These are phyloP conservation scores for Chaetoscypha palmicola DNA, from an alignment of 2,329 filamentous ascomycete genomes.

Conservation along the genomic window DNA sequence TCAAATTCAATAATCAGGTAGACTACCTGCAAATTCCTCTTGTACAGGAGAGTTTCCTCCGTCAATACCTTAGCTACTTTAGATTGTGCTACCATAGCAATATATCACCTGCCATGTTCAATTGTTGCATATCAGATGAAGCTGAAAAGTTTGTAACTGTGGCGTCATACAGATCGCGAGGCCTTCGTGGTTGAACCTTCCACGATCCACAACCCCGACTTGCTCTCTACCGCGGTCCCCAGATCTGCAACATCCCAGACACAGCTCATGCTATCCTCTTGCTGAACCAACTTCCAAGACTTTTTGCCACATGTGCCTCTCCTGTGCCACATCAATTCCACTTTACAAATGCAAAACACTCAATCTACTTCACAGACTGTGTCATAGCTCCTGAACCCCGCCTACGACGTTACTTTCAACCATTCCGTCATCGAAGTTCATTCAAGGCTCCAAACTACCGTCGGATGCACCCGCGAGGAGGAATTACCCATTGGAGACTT, in stretches of 20 bases:
- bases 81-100: no score
- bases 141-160: no score
- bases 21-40: no score
- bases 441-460: background rate
- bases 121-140: no score
- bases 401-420: background rate
- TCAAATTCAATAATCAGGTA: no score
- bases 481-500: background rate
- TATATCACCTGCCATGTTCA: no score
- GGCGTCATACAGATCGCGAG: constrained; percentile 1
- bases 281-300: constrained; percentile 6
- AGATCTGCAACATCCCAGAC: constrained; percentile 6
- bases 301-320: constrained; percentile 7
- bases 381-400: constrained; percentile 9
- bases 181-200: no score
- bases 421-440: constrained; percentile 9
- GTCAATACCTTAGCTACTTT: no score
- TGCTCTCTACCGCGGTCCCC: background rate
- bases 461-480: background rate
- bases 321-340: constrained; percentile 3
- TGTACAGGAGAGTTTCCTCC: no score
- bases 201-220: background rate
- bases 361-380: constrained; percentile 1
- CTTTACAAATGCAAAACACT: background rate
- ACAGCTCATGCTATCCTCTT: no score